A percentile compares a stretch with the other conserved stretches of the same genome.
These are phyloP conservation scores for Cladophialophora yegresii DNA, from an alignment of 2,329 filamentous ascomycete species.

Conservation along the genomic window DNA sequence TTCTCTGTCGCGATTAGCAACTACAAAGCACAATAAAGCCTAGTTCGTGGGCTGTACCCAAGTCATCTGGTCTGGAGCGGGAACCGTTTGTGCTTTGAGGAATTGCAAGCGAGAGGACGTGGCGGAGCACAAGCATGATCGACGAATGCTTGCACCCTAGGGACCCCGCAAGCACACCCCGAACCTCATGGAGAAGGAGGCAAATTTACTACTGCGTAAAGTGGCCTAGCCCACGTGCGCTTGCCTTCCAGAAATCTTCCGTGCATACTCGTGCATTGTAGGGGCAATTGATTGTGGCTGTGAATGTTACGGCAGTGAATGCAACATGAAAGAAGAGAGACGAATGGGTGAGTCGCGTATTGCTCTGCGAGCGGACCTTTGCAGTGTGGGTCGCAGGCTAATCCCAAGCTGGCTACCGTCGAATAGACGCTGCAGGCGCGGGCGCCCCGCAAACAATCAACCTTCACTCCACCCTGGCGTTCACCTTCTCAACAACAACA, in stretches of 20 bases:
- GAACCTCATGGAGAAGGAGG: not conserved
- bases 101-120: not conserved
- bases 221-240: not conserved
- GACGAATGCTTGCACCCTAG: not conserved
- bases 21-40: not conserved
- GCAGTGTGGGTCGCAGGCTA: not conserved
- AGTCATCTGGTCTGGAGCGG: slow-evolving; percentile 1
- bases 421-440: not conserved
- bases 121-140: slow-evolving; percentile 3
- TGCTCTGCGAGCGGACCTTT: not conserved
- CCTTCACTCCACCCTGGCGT: slow-evolving; percentile 1
- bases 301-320: not conserved
- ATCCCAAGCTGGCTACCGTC: not conserved
- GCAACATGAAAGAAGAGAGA: too few species aligned
- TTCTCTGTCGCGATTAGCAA: not conserved
- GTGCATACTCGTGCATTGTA: not conserved
- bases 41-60: not conserved
- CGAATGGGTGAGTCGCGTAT: not conserved
- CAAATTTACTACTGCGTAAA: not conserved
- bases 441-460: slow-evolving; percentile 2
- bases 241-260: not conserved
- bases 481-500: not conserved
- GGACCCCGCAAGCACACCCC: not conserved
- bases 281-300: not conserved
- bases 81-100: not conserved